phyloP scores from a whole-genome alignment of 2,329 filamentous ascomycete genomes.

The Coniochaeta hoffmannii region DNA sequence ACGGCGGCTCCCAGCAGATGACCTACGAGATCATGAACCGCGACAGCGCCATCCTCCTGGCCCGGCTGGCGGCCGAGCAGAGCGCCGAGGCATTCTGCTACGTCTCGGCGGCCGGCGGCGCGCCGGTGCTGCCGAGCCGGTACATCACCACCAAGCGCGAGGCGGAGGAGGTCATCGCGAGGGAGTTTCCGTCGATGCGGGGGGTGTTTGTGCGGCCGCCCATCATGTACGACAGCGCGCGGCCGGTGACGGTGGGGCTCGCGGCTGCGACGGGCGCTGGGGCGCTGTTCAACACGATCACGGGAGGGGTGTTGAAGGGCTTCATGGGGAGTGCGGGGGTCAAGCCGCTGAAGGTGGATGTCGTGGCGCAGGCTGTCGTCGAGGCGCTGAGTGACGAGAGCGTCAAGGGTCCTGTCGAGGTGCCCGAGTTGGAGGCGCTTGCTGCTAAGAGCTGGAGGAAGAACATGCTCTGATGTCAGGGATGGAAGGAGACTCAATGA shows the following conservation, averaged over 20 bases:
- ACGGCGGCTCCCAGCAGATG: slow-evolving; percentile 37
- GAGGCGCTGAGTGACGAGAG: slow-evolving; percentile 73
- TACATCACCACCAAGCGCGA: slow-evolving; percentile 92
- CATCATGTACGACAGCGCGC: slow-evolving; percentile 81
- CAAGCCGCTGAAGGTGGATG: slow-evolving; percentile 81
- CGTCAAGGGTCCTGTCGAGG: slow-evolving; percentile 69
- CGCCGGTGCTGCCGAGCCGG: slow-evolving; percentile 72
- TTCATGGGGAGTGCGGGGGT: slow-evolving; percentile 76
- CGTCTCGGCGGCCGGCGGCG: slow-evolving; percentile 81
- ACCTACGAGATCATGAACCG: slow-evolving; percentile 98
- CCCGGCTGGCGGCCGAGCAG: slow-evolving; percentile 62
- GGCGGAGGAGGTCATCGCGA: slow-evolving; percentile 70
- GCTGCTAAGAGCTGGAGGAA: slow-evolving; percentile 82
- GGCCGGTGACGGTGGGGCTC: slow-evolving; percentile 76
- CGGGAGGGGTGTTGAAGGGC: slow-evolving; percentile 66
- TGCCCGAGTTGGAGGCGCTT: slow-evolving; percentile 71
- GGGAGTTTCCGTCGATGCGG: slow-evolving; percentile 66
- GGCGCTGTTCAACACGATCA: slow-evolving; percentile 66
- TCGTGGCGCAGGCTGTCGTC: slow-evolving; percentile 82
- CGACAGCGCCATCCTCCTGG: slow-evolving; percentile 76
- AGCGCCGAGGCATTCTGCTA: slow-evolving; percentile 69
- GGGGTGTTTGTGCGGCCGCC: slow-evolving; percentile 76
- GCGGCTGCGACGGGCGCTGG: slow-evolving; percentile 71
- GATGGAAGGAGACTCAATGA: neutral
- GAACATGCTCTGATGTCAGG: slow-evolving; percentile 66